Evolutionary conservation across 192 early-diverging fungal species (phyloP).

Genomic region (Coemansia sp.): DNA sequence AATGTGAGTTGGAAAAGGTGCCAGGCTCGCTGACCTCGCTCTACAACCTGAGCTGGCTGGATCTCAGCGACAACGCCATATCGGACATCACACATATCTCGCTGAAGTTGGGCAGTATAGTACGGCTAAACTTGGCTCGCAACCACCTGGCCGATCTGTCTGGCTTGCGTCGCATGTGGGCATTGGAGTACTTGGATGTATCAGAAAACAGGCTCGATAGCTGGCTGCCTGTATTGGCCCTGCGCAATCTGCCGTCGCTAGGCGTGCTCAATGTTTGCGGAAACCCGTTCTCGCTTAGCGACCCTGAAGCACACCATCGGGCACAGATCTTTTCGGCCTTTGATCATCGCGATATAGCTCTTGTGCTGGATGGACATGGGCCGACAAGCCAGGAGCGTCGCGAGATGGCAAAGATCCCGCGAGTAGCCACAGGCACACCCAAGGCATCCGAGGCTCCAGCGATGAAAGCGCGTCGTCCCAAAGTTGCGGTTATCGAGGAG

Average conservation of each 20-base stretch:
- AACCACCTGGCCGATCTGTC: constrained; percentile 25
- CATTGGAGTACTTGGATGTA: constrained; percentile 37
- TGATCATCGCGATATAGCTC: constrained; percentile 42
- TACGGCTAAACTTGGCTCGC: constrained; percentile 26
- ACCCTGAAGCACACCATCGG: constrained; percentile 8
- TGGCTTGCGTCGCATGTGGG: constrained; percentile 44
- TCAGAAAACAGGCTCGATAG: constrained; percentile 26
- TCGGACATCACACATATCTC: constrained; percentile 28
- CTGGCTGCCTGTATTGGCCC: constrained; percentile 20
- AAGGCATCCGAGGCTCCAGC: constrained; percentile 1
- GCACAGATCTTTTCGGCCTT: constrained; percentile 47
- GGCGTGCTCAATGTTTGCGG: constrained; percentile 21
- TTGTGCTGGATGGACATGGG: constrained; percentile 32
- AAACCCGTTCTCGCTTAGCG: constrained; percentile 34
- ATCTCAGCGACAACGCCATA: constrained; percentile 34
- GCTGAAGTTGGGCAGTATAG: constrained; percentile 31
- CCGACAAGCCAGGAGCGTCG: constrained; percentile 36
- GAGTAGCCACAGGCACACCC: constrained; percentile 25
- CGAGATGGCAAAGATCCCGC: constrained; percentile 46
- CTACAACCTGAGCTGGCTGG: constrained; percentile 38
- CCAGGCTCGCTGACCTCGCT: constrained; percentile 28
- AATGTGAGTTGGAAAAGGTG: constrained; percentile 37
- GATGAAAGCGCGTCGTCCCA: constrained; percentile 29
- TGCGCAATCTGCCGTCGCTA: constrained; percentile 47
- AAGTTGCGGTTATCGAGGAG: constrained; percentile 51